These are phyloP conservation scores for Solanum bulbocastanum DNA, from an alignment of 257 asterid species.

Conservation along the genomic window DNA sequence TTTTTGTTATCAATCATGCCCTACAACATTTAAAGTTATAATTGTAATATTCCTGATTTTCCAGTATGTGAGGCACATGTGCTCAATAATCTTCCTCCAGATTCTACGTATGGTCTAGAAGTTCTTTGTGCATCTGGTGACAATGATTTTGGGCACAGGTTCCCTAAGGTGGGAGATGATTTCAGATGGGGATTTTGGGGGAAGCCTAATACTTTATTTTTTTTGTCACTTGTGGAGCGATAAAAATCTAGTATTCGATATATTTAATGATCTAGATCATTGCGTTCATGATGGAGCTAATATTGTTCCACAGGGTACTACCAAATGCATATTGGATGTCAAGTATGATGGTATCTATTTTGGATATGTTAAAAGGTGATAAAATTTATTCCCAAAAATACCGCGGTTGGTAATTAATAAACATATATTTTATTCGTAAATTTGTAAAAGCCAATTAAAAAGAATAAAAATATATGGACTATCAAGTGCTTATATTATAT, in stretches of 20 bases:
- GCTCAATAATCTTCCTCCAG: not conserved
- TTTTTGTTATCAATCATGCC: not conserved
- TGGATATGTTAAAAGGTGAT: too few species aligned
- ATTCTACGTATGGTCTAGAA: not conserved
- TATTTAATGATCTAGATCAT: not conserved
- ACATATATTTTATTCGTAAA: too few species aligned
- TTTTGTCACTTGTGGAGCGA: slow-evolving; percentile 1
- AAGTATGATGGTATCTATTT: too few species aligned
- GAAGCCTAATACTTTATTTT: not conserved
- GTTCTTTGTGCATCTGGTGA: not conserved
- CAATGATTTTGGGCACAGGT: not conserved
- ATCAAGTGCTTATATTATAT: too few species aligned
- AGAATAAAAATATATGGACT: too few species aligned
- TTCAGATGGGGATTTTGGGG: not conserved
- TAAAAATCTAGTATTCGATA: not conserved
- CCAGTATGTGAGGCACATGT: not conserved
- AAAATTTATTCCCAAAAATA: too few species aligned
- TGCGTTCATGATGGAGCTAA: not conserved
- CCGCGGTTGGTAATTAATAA: too few species aligned
- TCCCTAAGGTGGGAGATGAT: not conserved
- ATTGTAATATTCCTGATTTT: not conserved
- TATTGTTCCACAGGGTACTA: too few species aligned
- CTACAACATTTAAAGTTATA: not conserved
- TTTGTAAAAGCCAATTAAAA: too few species aligned
- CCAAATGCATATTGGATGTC: too few species aligned